phyloP scores from a whole-genome alignment of 1,139 yeast genomes.

The Wickerhamiella infanticola region DNA sequence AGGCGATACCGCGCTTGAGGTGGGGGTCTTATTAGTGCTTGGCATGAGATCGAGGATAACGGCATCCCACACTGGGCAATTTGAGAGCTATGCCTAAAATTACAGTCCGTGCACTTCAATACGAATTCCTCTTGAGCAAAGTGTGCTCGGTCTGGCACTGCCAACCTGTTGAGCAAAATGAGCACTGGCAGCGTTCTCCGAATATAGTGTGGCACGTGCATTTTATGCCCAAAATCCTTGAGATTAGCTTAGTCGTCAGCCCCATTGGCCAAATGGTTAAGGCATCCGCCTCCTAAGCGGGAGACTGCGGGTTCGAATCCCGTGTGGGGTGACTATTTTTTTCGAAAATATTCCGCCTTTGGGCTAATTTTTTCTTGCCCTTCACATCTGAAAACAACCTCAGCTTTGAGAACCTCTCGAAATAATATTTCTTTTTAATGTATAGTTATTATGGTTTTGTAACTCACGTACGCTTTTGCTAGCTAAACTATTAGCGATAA shows the following conservation, averaged over 20 bases:
- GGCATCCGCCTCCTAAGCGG: constrained; percentile 96
- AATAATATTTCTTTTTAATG: background rate
- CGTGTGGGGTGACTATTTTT: constrained; percentile 57
- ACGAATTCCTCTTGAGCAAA: too few relatives aligned
- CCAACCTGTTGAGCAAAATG: too few relatives aligned
- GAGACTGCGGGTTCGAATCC: constrained; percentile 96
- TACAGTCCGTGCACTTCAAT: too few relatives aligned
- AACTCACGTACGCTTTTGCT: constrained; percentile 1
- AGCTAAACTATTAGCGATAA: constrained; percentile 2
- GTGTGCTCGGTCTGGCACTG: too few relatives aligned
- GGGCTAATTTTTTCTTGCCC: background rate
- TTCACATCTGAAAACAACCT: background rate
- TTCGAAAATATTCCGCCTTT: background rate
- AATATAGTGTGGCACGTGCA: too few relatives aligned
- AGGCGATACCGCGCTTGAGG: too few relatives aligned
- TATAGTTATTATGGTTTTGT: background rate
- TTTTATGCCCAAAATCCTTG: background rate
- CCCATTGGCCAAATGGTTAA: constrained; percentile 87
- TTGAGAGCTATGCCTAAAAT: too few relatives aligned
- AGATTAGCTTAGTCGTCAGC: constrained; percentile 21
- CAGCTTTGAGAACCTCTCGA: too few relatives aligned
- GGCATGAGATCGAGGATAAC: too few relatives aligned
- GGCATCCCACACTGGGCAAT: too few relatives aligned
- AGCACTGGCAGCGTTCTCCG: too few relatives aligned
- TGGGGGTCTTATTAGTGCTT: too few relatives aligned